Evolutionary conservation across 225 moss, liverwort and hornwort species (phyloP).

Genomic region (Asterella californica): DNA sequence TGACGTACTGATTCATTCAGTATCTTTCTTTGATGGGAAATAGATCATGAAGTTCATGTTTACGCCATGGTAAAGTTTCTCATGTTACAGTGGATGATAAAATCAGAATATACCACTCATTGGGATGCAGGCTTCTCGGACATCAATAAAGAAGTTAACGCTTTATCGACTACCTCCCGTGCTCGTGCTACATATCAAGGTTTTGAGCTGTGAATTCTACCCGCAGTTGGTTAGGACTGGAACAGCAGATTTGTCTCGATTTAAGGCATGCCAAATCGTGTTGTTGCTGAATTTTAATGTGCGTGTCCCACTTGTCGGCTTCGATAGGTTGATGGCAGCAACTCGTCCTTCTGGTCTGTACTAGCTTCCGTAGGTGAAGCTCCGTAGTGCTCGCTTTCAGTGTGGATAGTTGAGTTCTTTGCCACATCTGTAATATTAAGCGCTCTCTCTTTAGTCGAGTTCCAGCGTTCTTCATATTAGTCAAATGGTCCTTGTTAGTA

Average conservation of each 20-base stretch:
- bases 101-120: neutral
- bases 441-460: too few species aligned
- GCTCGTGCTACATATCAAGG: slow-evolving; percentile 74
- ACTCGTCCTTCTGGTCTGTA: too few species aligned
- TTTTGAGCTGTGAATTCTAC: slow-evolving; percentile 8
- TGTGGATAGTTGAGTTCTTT: too few species aligned
- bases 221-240: neutral
- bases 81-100: neutral
- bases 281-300: neutral
- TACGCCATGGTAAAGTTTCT: neutral
- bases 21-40: neutral
- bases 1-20: neutral
- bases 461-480: too few species aligned
- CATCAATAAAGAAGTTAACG: slow-evolving; percentile 65
- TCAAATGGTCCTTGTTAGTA: too few species aligned
- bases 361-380: too few species aligned
- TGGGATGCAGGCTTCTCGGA: slow-evolving; percentile 47
- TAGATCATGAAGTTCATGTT: neutral
- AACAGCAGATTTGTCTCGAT: neutral
- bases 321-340: neutral
- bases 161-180: slow-evolving; percentile 67
- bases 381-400: too few species aligned
- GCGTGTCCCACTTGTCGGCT: neutral
- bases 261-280: too few species aligned
- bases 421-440: too few species aligned